Evolutionary conservation across 257 asterid genomes (phyloP), one percentile per base, ranked within the genome.

Genomic region (Paraleonurus japonicus): DNA sequence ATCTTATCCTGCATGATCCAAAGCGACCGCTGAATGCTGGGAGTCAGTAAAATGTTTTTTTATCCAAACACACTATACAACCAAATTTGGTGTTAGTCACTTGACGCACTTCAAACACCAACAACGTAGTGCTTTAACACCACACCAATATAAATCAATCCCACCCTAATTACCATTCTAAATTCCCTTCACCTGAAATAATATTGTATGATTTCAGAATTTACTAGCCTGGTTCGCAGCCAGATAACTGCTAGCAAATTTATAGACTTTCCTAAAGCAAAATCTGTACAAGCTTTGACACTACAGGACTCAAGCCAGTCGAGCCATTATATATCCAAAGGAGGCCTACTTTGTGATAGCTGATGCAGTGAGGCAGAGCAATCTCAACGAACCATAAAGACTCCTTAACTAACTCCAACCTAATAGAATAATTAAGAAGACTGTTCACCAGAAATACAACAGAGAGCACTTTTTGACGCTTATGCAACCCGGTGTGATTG

Each of bases 381-480:
- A 23, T 32, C 68, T 39, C 15, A 17, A 30, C 5, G 35, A 55
- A 53, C 9, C 66, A 63, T 16, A 45, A 4, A 19, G 19, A 62
- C 48, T 61, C 55, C 16, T 61, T 51, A 10, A 64, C 20, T 55
- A 61, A 57, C 59, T 50, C 37, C 50, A 55, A 74, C 45, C 19
- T 39, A 66, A 41, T 57, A 35, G 58, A 71, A 48, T 60, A 26
- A n/a, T 47, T 69, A 48, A 64, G 74, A 60, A 61, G 55, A 57
- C 35, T 59, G 24, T 72, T 77, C 79, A 94, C 99, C 93, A 91
- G 80, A 80, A 90, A 91, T 67, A 70, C 95, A 72, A 89, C 99
- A 17, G 99, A 91, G 55, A 94, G 96, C 79, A 85, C 84, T 79
- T 89, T 93, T 69, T 94, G 96, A 74, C 81, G 90, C 82, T 81